A percentile compares a stretch with the other conserved stretches of the same genome.
Evolutionary conservation across 345 rosid species (phyloP).

Genomic region (Zanthoxylum bungeanum): DNA sequence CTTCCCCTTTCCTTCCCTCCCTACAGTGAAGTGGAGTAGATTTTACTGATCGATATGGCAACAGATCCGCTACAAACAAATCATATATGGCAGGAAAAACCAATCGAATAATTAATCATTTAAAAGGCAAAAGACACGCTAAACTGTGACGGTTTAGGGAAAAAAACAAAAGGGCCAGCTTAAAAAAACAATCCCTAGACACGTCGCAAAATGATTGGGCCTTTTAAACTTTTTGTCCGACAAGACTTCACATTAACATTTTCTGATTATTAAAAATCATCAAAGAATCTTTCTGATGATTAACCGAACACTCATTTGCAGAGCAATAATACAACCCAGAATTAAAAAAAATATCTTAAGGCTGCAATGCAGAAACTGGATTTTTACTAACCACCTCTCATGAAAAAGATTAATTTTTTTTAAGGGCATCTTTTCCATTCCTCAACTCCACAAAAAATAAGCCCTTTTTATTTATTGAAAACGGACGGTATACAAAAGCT

Average conservation of each 20-base stretch:
- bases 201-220: constrained; percentile 33
- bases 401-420: constrained; percentile 8
- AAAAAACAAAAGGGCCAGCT: not conserved
- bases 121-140: not conserved
- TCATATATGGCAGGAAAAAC: no score
- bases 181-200: constrained; percentile 17
- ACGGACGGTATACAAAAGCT: constrained; percentile 23
- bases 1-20: no score
- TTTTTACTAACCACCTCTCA: constrained; percentile 28
- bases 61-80: no score
- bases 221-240: constrained; percentile 22
- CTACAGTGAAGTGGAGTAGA: no score
- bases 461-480: not conserved
- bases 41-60: no score
- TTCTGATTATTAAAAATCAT: no score
- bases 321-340: constrained; percentile 40
- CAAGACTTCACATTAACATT: constrained; percentile 37
- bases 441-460: constrained; percentile 44
- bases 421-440: constrained; percentile 40
- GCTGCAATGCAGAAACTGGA: constrained; percentile 31
- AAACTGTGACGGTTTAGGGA: constrained; percentile 2
- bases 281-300: constrained; percentile 39
- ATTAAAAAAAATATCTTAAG: constrained; percentile 13
- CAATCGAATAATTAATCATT: not conserved
- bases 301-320: constrained; percentile 26